Conservation (phyloP, 2,329 filamentous ascomycete species). For the Fusarium anguioides region DNA sequence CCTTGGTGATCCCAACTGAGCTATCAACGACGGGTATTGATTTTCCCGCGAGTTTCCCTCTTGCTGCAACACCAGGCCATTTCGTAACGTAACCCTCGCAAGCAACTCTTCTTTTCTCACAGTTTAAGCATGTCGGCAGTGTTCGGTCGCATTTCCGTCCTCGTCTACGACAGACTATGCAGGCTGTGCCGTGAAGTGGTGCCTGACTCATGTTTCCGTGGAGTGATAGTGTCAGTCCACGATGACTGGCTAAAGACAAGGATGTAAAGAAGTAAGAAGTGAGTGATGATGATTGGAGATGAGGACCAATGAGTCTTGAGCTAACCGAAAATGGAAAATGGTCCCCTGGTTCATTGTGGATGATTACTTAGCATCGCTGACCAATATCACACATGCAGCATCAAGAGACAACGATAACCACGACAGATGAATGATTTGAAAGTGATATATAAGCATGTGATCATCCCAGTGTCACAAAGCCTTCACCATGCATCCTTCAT, state of each 20-base stretch:
- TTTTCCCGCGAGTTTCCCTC: slow-evolving; percentile 18
- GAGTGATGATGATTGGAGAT: no score
- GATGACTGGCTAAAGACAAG: no score
- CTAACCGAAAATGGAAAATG: background rate
- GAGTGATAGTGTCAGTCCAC: no score
- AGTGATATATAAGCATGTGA: background rate
- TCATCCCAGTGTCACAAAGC: accelerated
- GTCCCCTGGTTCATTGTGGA: background rate
- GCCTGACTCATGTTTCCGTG: background rate
- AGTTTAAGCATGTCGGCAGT: background rate
- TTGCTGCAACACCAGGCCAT: slow-evolving; percentile 8
- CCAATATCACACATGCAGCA: background rate
- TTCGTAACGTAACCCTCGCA: slow-evolving; percentile 22
- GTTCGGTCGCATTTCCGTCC: slow-evolving; percentile 2
- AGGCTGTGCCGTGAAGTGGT: background rate
- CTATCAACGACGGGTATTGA: slow-evolving; percentile 2
- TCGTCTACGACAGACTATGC: background rate
- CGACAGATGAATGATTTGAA: no score
- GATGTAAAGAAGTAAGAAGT: no score
- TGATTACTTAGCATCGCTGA: slow-evolving; percentile 5
- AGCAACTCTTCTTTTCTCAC: background rate
- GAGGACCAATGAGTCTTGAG: background rate
- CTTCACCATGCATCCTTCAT: background rate
- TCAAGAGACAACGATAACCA: no score
- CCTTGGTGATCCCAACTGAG: accelerated